Evolutionary conservation across 805 yeast species (phyloP).

Genomic region (Candida palmyrensis): DNA sequence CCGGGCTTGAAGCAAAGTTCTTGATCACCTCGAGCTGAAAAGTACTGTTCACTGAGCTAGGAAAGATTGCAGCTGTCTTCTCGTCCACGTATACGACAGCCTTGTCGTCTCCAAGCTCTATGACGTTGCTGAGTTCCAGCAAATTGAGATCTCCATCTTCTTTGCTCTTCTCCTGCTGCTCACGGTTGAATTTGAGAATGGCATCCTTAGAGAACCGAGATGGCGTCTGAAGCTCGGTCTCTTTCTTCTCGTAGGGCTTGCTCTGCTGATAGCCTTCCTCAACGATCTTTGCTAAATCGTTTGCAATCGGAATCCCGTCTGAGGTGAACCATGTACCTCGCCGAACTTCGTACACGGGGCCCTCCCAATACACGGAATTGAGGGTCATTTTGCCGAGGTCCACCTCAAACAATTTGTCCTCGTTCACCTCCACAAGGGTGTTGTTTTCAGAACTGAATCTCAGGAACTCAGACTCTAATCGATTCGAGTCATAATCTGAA

Average conservation of each 20-base stretch:
- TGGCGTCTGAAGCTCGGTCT: slow-evolving; percentile 1
- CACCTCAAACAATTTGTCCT: slow-evolving; percentile 75
- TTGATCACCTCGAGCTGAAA: slow-evolving; percentile 34
- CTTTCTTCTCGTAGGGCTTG: slow-evolving; percentile 27
- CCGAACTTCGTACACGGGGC: slow-evolving; percentile 77
- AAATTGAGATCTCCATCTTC: slow-evolving; percentile 21
- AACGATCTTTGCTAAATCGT: slow-evolving; percentile 46
- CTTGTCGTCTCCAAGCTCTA: slow-evolving; percentile 28
- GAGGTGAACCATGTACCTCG: slow-evolving; percentile 80
- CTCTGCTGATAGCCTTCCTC: slow-evolving; percentile 49
- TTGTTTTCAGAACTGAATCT: slow-evolving; percentile 20
- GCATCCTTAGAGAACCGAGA: slow-evolving; percentile 9
- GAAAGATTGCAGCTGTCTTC: slow-evolving; percentile 42
- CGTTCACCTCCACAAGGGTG: slow-evolving; percentile 51
- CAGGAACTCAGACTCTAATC: slow-evolving; percentile 60
- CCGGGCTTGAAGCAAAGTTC: slow-evolving; percentile 28
- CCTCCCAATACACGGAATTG: slow-evolving; percentile 80
- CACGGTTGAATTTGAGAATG: slow-evolving; percentile 14
- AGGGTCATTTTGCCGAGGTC: slow-evolving; percentile 51
- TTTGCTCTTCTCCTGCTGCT: neutral
- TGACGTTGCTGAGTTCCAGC: slow-evolving; percentile 23
- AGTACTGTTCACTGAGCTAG: slow-evolving; percentile 35
- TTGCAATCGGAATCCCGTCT: slow-evolving; percentile 51
- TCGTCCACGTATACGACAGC: slow-evolving; percentile 37
- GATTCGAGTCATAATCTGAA: slow-evolving; percentile 53